Percentiles rank a stretch among this genome's conserved stretches.
These are phyloP conservation scores for Acanthamoeba rhysodes DNA, from an alignment of 208 protist species.

Conservation along the genomic window DNA sequence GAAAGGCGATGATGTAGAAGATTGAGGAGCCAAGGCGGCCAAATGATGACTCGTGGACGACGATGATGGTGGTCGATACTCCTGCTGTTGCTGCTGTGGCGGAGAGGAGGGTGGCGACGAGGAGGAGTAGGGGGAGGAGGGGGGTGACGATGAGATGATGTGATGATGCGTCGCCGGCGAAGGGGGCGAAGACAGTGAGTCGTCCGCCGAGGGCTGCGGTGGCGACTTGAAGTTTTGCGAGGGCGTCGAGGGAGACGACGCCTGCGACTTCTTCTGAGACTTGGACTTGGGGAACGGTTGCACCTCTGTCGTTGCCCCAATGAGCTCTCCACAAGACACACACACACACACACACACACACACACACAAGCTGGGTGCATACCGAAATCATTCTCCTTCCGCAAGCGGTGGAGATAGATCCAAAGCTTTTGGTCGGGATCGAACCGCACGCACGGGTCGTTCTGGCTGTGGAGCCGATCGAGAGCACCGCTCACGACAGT, in stretches of 20 bases:
- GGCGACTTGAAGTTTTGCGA: neutral
- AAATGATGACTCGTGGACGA: neutral
- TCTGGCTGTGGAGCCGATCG: constrained; percentile 76
- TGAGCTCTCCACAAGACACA: neutral
- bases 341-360: neutral
- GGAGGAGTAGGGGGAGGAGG: neutral
- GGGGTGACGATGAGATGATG: neutral
- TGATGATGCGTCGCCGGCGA: neutral
- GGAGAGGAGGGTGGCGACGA: neutral
- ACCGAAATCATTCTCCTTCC: constrained; percentile 72
- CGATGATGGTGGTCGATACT: neutral
- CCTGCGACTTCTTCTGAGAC: constrained; percentile 24
- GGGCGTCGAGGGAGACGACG: neutral
- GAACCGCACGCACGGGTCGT: constrained; percentile 78
- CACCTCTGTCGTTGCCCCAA: neutral
- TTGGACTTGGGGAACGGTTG: constrained; percentile 37
- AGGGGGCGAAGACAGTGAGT: neutral
- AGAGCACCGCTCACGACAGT: constrained; percentile 76
- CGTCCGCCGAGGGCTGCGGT: neutral
- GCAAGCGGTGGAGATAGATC: constrained; percentile 73
- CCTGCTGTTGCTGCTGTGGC: neutral
- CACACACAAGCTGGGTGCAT: neutral
- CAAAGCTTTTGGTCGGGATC: constrained; percentile 80
- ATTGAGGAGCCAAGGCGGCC: neutral
- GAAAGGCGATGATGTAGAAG: neutral